A percentile compares a stretch with the other conserved stretches of the same genome.
Conservation (phyloP, 179 eudicot species). For the Patellifolia procumbens region DNA sequence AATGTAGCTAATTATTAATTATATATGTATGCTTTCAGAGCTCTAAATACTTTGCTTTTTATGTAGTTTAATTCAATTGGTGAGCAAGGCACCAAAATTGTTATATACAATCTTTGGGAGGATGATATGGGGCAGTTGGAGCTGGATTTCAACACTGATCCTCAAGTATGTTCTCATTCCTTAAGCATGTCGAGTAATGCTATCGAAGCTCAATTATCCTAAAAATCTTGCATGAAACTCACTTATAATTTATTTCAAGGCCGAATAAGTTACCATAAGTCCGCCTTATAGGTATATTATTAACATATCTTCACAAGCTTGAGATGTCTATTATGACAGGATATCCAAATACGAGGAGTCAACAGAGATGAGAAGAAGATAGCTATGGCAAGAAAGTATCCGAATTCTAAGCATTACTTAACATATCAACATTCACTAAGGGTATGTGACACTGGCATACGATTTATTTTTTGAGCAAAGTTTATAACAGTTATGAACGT, state of each 20-base stretch:
- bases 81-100: constrained; percentile 61
- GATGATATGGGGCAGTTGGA: constrained; percentile 59
- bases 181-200: neutral
- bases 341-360: constrained; percentile 78
- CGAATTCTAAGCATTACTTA: constrained; percentile 62
- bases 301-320: neutral
- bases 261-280: no score
- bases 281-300: no score
- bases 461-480: neutral
- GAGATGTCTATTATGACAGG: constrained; percentile 41
- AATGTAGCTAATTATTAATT: neutral
- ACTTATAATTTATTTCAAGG: no score
- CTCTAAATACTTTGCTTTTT: neutral
- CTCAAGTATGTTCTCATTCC: constrained; percentile 36
- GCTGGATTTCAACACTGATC: constrained; percentile 68
- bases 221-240: no score
- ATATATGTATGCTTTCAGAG: neutral
- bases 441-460: constrained; percentile 43
- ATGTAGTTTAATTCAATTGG: constrained; percentile 46
- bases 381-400: constrained; percentile 54
- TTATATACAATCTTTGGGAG: constrained; percentile 79
- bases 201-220: no score
- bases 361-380: constrained; percentile 69
- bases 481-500: no score
- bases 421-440: constrained; percentile 72